Evolutionary conservation across 2,329 filamentous ascomycete genomes (phyloP), one percentile per base, ranked within the genome.

Genomic region (Acrodontium crateriforme): DNA sequence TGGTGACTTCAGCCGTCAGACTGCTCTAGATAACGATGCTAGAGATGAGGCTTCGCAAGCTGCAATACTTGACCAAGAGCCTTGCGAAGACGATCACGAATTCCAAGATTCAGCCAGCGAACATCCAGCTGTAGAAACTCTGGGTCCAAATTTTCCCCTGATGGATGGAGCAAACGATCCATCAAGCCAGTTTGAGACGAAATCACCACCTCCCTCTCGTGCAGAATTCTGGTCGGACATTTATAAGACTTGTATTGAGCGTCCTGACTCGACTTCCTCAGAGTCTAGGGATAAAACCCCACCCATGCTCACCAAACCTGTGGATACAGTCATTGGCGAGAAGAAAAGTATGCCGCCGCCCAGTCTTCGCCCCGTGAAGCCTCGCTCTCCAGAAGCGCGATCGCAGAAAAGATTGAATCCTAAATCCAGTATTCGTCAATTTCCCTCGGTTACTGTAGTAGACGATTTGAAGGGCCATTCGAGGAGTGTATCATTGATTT

Each of bases 401-500:
- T 10, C 19, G 5, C 16, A 12, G 28, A 15, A 6, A 22, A 14
- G 24, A 18, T 18, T 27, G 16, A 26, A 15, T 17, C 37, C 30
- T 27, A 18, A 8, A 29, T 20, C 31, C 20, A 34, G 29, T 6
- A 34, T 42, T 14, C 34, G 41, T 3, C 40, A 38, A 2, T 52
- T 42, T 24, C 47, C 46, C 9, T 50, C 45, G 10, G 47, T 46
- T 7, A 51, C 46, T 2, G 46, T 51, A 2, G 30, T 50, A 6
- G 47, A 52, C 28, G 48, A 52, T 27, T 36, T 45, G 9, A 45
- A 46, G 24, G 46, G 48, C 6, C 39, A 49, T 24, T 40, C 32
- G 34, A 33, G 44, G 1, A 45, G 41, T 28, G 34, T 50, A 11
- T 44, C 40, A 11, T 29, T 49, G 23, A 39, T 49, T 14, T 46